Evolutionary conservation across 2,329 filamentous ascomycete genomes (phyloP), one percentile per base, ranked within the genome.

Genomic region (Apiospora sp.): DNA sequence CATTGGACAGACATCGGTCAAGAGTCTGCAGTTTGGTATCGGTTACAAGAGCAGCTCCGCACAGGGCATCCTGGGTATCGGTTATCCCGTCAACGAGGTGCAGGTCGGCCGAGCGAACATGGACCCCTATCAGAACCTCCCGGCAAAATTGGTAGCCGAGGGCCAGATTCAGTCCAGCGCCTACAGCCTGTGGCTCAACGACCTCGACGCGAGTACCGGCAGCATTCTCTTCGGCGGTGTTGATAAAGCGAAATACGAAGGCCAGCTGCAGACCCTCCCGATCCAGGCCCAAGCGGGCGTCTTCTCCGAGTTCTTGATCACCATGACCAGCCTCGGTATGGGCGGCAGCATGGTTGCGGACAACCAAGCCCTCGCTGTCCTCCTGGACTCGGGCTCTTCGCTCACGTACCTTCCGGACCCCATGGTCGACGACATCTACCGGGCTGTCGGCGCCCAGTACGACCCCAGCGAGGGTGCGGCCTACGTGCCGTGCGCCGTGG

Each of bases 51-150:
- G 88, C 80, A 83, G 85, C 12, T 88, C 89, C 8, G 74, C 82
- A 71, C 89, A 97, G 81, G 94, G 94, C 51, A 94, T 98, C 58
- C 82, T 98, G 27, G 95, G 95, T 24, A 92, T 98, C 74, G 95
- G 95, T 8, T 98, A 98, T 80, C 80, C 88, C 0, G 81, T 87
- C 75, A 96, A 97, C 80, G 95, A 98, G 83, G 93, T 93, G 16
- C 90, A 92, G 76, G 90, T 93, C 67, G 87, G 87, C 70, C 86
- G 89, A 75, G 87, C 86, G 12, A 85, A 87, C 7, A 81, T 85
- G 72, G 72, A 82, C 4, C 72, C 88, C 0, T 95, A 95, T 81
- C 82, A 89, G 61, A 95, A 95, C 80, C 84, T 95, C 8, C 93
- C 93, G 1, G 87, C 88, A 58, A 89, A 89, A 73, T 85, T 95